phyloP scores from a whole-genome alignment of 177 flowering plant species.

The Vitis hybrid region DNA sequence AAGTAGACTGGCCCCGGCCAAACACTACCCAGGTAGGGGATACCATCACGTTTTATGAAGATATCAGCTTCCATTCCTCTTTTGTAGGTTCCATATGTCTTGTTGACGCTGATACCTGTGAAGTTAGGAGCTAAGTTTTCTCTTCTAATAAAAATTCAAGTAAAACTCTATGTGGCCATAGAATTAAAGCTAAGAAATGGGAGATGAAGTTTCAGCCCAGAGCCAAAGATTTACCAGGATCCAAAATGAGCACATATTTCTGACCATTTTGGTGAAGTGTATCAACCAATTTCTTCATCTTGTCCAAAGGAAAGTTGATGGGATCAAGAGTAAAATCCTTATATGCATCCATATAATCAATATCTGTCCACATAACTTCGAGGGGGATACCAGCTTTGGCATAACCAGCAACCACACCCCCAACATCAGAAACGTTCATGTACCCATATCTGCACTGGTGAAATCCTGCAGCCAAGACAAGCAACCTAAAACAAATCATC shows the following conservation, averaged over 20 bases:
- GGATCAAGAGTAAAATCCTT: slow-evolving; percentile 85
- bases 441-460: slow-evolving; percentile 84
- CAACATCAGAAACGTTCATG: slow-evolving; percentile 53
- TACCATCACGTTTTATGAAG: slow-evolving; percentile 55
- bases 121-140: not conserved
- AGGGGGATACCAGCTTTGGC: slow-evolving; percentile 70
- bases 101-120: slow-evolving; percentile 62
- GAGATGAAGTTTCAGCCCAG: not conserved
- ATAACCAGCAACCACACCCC: slow-evolving; percentile 74
- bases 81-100: slow-evolving; percentile 45
- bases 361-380: slow-evolving; percentile 88
- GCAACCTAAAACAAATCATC: not conserved
- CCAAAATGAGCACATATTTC: slow-evolving; percentile 67
- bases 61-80: slow-evolving; percentile 63
- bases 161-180: too few species aligned
- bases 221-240: slow-evolving; percentile 53
- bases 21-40: slow-evolving; percentile 55
- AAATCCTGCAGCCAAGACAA: slow-evolving; percentile 46
- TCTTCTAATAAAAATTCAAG: too few species aligned
- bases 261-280: slow-evolving; percentile 61
- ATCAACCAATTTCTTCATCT: slow-evolving; percentile 50
- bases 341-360: slow-evolving; percentile 75
- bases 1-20: slow-evolving; percentile 78
- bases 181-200: too few species aligned
- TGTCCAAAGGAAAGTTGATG: slow-evolving; percentile 51